These are phyloP conservation scores for Cercospora zeae-maydis DNA, from an alignment of 2,329 filamentous ascomycete genomes.

Conservation along the genomic window DNA sequence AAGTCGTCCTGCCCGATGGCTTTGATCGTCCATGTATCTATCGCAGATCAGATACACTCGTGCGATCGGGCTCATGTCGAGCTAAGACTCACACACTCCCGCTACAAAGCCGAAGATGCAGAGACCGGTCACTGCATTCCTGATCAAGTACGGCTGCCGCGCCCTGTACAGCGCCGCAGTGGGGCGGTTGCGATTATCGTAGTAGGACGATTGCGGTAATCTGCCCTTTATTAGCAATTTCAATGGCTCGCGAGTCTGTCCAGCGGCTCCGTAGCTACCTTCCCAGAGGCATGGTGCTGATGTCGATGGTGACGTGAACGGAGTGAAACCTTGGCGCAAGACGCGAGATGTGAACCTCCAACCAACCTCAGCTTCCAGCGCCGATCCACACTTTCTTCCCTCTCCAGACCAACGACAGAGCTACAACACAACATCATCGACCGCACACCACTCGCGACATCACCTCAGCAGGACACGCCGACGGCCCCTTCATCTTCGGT, in stretches of 20 bases:
- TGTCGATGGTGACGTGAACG: neutral
- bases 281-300: slow-evolving; percentile 25
- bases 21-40: slow-evolving; percentile 69
- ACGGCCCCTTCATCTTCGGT: neutral
- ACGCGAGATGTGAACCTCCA: neutral
- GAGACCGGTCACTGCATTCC: slow-evolving; percentile 80
- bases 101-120: slow-evolving; percentile 71
- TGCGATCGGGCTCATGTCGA: neutral
- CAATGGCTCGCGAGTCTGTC: neutral
- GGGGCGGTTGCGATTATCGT: slow-evolving; percentile 81
- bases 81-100: slow-evolving; percentile 70
- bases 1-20: slow-evolving; percentile 96
- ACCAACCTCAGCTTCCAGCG: neutral
- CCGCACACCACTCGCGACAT: neutral
- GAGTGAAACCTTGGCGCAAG: neutral
- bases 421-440: neutral
- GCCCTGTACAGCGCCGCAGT: slow-evolving; percentile 87
- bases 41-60: slow-evolving; percentile 4
- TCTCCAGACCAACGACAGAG: neutral
- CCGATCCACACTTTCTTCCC: neutral
- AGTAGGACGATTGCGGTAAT: slow-evolving; percentile 75
- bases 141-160: slow-evolving; percentile 84
- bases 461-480: neutral
- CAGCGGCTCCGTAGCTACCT: slow-evolving; percentile 11
- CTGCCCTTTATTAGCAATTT: slow-evolving; percentile 6